Conservation (phyloP, 441 rosid species). For the Erodium trifolium region DNA sequence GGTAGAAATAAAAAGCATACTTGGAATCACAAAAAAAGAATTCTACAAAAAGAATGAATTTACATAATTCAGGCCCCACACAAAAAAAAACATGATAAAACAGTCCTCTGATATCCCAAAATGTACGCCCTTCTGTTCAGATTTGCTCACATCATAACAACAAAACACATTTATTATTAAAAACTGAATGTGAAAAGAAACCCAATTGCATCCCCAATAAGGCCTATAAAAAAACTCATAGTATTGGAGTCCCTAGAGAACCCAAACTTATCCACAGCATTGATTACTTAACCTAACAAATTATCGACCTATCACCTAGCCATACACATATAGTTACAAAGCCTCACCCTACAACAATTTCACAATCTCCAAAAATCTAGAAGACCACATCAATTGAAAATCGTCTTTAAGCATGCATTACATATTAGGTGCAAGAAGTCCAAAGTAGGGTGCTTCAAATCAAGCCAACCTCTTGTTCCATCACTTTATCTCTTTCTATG, state of each 20-base stretch:
- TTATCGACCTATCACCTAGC: neutral
- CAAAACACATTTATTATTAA: neutral
- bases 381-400: neutral
- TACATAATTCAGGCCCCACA: neutral
- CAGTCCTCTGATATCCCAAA: neutral
- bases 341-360: neutral
- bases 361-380: neutral
- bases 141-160: neutral
- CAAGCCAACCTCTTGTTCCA: neutral
- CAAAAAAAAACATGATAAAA: neutral
- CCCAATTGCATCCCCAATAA: neutral
- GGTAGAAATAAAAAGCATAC: neutral
- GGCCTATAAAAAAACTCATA: neutral
- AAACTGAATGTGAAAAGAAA: neutral
- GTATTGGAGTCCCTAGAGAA: neutral
- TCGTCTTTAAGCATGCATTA: neutral
- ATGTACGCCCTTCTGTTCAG: neutral
- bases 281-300: neutral
- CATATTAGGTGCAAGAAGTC: neutral
- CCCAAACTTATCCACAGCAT: neutral
- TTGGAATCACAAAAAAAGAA: neutral
- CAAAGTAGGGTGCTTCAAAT: neutral
- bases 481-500: neutral
- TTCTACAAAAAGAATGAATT: neutral
- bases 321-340: neutral